A percentile compares a stretch with the other conserved stretches of the same genome.
Evolutionary conservation across 306 rosid species (phyloP).

Genomic region (Lathyrus sativus): DNA sequence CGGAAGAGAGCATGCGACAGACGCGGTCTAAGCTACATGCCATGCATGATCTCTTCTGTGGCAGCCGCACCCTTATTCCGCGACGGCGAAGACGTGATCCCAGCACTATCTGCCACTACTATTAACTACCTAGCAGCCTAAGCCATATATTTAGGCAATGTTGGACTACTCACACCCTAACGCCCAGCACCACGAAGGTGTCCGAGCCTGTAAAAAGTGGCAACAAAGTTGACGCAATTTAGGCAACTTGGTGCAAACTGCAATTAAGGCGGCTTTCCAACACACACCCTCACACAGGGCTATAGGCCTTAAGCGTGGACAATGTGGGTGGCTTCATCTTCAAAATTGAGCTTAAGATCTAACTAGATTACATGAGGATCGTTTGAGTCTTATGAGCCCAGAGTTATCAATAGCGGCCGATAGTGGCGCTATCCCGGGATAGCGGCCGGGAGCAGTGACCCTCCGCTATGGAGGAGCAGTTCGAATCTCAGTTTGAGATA

Average conservation of each 20-base stretch:
- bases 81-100: too few relatives aligned
- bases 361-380: background rate
- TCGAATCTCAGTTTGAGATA: too few relatives aligned
- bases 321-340: background rate
- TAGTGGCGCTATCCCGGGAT: too few relatives aligned
- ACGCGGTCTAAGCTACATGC: background rate
- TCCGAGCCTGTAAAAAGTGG: background rate
- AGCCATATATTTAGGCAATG: background rate
- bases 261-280: background rate
- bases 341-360: background rate
- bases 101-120: background rate
- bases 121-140: background rate
- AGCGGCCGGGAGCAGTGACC: too few relatives aligned
- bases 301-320: background rate
- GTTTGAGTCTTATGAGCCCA: background rate
- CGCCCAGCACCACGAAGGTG: background rate
- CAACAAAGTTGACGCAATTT: background rate
- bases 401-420: too few relatives aligned
- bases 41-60: background rate
- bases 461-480: too few relatives aligned
- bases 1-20: background rate
- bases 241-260: background rate
- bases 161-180: background rate
- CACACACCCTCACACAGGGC: background rate
- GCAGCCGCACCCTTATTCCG: background rate